Base-by-base conservation (phyloP, 2,329 filamentous ascomycete genomes). In the Cladophialophora yegresii region DNA sequence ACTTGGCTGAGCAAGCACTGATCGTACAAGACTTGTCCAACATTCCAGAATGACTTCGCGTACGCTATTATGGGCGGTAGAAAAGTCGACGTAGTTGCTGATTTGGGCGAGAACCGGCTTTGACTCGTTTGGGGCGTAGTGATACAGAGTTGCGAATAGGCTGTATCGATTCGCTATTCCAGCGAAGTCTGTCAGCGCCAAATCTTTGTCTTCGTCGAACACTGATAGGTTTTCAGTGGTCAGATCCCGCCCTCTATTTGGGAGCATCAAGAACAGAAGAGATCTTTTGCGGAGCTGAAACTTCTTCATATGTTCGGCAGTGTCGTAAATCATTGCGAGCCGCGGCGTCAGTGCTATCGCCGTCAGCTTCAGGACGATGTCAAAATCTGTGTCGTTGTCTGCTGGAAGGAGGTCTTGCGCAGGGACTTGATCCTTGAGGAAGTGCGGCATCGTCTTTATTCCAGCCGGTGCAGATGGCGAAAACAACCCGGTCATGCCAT, bases 401-500 rank as follows among this genome's bases (percentile, higher is more conserved):
- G 65, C 66, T 20, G 63, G 61, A 4, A 54, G 58, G 9, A 67
- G 47, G 7, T 62, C 50, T 28, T 53, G 53, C 5, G 40, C 28
- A 9, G 36, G 55, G 33, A 56, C 23, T 40, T 55, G 58, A 32
- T 33, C n/a, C n/a, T 62, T 61, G 13, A 68, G 62, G 50, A 68
- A 68, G 23, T 28, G 10, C 10, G 66, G 64, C 47, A 49, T 49
- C 10, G 20, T 30, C 9, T 36, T n/a, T 5, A 55, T 49, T 20
- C 43, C 40, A n/a, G 26, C 45, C 10, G 49, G 45, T 28, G 40
- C 54, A 6, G 12, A 22, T 13, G 54, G 45, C 28, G 22, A 16
- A 32, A 70, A 70, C 43, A 70, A 59, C 22, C 68, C 64, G 9
- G 67, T 58, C 68, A 70, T 70, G 30, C 67, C 65, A 61, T 63